phyloP scores from a whole-genome alignment of 2,329 filamentous ascomycete genomes.

The Clonostachys sp. region DNA sequence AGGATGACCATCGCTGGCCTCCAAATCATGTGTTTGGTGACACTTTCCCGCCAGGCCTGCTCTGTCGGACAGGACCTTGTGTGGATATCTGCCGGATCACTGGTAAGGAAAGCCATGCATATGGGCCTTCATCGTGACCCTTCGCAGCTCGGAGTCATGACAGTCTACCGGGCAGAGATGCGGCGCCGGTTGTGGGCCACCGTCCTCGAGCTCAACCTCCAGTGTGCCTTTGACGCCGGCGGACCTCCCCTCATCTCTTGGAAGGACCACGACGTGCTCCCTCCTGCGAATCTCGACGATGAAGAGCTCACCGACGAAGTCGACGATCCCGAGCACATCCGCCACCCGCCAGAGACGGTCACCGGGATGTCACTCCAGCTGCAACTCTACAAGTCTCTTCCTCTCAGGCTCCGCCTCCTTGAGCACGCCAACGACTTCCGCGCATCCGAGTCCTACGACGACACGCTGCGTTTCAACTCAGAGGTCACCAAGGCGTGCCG shows the following conservation, averaged over 20 bases:
- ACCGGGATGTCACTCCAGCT: conserved; percentile 48
- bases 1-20: conserved; percentile 41
- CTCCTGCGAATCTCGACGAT: conserved; percentile 48
- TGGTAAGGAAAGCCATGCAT: conserved; percentile 49
- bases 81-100: conserved; percentile 44
- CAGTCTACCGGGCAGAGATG: conserved; percentile 44
- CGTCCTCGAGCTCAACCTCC: conserved; percentile 48
- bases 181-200: conserved; percentile 52
- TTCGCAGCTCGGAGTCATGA: conserved; percentile 36
- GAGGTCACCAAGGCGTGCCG: conserved; percentile 35
- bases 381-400: conserved; percentile 35
- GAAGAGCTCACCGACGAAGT: conserved; percentile 35
- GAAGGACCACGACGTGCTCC: conserved; percentile 43
- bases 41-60: conserved; percentile 41
- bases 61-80: conserved; percentile 43
- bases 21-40: conserved; percentile 47
- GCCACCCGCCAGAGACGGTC: conserved; percentile 14
- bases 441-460: conserved; percentile 35
- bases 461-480: conserved; percentile 38
- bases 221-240: conserved; percentile 44
- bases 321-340: background rate
- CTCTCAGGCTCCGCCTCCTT: conserved; percentile 35
- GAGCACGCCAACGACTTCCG: conserved; percentile 41
- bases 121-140: conserved; percentile 58
- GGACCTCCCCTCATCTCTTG: conserved; percentile 40